Evolutionary conservation across 768 basidiomycete genomes (phyloP).

Genomic region (Pleurotus giganteus): DNA sequence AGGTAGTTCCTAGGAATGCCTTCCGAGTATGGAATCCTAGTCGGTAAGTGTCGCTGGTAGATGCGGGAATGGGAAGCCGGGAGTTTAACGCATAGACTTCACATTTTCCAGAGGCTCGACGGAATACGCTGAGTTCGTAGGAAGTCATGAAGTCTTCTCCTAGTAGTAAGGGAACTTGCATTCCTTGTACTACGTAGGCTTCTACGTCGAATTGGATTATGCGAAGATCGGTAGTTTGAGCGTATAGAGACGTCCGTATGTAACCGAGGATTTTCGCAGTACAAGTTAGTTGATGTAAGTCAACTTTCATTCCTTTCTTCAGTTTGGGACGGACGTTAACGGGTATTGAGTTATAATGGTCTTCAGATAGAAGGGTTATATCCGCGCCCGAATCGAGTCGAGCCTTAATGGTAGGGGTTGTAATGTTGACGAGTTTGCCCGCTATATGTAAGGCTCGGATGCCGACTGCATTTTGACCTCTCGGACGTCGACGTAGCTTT

Average conservation of each 20-base stretch:
- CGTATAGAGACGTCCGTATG: conserved; percentile 13
- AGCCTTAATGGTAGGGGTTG: neutral
- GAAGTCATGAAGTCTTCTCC: conserved; percentile 25
- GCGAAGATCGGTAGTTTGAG: neutral
- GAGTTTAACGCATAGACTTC: neutral
- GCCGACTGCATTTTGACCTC: conserved; percentile 3
- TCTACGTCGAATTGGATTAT: conserved; percentile 17
- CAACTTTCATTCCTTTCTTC: neutral
- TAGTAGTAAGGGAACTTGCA: conserved; percentile 25
- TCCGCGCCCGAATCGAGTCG: conserved; percentile 15
- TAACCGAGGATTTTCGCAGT: conserved; percentile 18
- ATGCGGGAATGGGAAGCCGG: neutral
- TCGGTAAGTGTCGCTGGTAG: conserved; percentile 3
- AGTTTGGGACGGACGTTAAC: neutral
- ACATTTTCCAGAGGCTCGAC: conserved; percentile 9
- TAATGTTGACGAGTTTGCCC: neutral
- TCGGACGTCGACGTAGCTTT: too few species aligned
- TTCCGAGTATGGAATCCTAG: conserved; percentile 10
- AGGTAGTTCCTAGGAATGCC: neutral
- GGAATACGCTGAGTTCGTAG: conserved; percentile 19
- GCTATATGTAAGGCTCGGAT: conserved; percentile 9
- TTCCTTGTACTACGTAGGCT: conserved; percentile 23
- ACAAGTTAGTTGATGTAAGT: neutral
- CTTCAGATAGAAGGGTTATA: conserved; percentile 14
- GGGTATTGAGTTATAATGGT: conserved; percentile 1